Conservation (phyloP, 176 grass and related monocot genomes). For the Oryza glaberrima region DNA sequence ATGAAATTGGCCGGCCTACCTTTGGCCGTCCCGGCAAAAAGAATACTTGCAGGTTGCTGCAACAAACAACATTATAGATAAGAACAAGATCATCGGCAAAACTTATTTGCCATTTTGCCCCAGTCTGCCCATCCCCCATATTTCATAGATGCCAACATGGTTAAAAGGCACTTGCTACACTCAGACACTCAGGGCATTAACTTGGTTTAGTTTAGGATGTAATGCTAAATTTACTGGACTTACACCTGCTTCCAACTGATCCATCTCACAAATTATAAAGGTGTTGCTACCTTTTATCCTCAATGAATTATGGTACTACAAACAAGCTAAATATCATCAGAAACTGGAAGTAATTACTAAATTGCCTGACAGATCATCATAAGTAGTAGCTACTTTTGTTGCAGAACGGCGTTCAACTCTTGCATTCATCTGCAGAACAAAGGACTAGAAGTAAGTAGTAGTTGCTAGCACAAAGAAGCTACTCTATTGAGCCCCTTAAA, state of each 20-base stretch:
- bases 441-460: not conserved
- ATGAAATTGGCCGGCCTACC: too few species aligned
- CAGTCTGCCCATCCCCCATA: slow-evolving; percentile 7
- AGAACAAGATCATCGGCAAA: slow-evolving; percentile 31
- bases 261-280: not conserved
- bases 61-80: slow-evolving; percentile 44
- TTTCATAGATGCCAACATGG: slow-evolving; percentile 3
- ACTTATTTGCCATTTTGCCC: not conserved
- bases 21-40: not conserved
- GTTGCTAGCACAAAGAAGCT: slow-evolving; percentile 13
- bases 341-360: slow-evolving; percentile 42
- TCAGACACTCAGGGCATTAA: slow-evolving; percentile 1
- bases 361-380: slow-evolving; percentile 24
- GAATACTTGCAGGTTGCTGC: slow-evolving; percentile 46
- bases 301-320: not conserved
- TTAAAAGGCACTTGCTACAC: not conserved
- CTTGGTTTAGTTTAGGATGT: not conserved
- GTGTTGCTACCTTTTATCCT: not conserved
- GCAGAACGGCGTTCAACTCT: slow-evolving; percentile 15
- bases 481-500: slow-evolving; percentile 12
- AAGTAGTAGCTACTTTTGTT: slow-evolving; percentile 22
- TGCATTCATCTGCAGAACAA: not conserved
- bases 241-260: not conserved
- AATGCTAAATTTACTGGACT: slow-evolving; percentile 24
- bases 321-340: slow-evolving; percentile 30